Evolutionary conservation across 768 basidiomycete genomes (phyloP).

Genomic region (Cystobasidium tubakii): DNA sequence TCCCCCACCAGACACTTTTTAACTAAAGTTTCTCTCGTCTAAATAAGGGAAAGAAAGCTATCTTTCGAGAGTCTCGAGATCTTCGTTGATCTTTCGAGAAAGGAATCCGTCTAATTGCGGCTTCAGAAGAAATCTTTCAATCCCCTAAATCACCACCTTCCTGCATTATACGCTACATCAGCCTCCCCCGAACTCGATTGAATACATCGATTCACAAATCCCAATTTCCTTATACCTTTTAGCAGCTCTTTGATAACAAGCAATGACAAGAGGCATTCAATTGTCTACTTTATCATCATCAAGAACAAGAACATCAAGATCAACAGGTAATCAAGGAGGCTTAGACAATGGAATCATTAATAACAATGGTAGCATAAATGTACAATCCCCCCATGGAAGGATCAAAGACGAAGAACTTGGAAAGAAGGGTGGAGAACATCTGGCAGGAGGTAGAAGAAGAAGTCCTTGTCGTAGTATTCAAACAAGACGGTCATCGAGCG

Average conservation of each 20-base stretch:
- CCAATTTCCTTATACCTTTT: background rate
- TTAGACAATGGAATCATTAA: background rate
- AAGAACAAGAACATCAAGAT: slow-evolving; percentile 3
- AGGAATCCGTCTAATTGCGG: no score
- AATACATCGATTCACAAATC: background rate
- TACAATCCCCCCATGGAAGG: background rate
- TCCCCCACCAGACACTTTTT: slow-evolving; percentile 14
- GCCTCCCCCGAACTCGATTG: background rate
- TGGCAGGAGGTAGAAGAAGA: slow-evolving; percentile 3
- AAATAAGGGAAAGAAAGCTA: background rate
- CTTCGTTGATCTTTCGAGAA: slow-evolving; percentile 17
- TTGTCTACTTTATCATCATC: slow-evolving; percentile 9
- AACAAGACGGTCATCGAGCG: background rate
- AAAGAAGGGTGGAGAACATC: background rate
- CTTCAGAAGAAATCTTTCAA: background rate
- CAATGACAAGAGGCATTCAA: background rate
- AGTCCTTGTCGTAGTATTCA: no score
- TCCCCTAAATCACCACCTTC: no score
- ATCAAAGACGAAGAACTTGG: background rate
- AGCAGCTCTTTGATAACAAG: background rate
- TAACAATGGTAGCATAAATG: background rate
- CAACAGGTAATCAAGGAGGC: background rate
- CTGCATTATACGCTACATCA: slow-evolving; percentile 11
- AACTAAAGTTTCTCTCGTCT: slow-evolving; percentile 2
- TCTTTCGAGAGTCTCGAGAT: background rate